Conservation (phyloP, 257 asterid species). For the Euphrasia confusa region DNA sequence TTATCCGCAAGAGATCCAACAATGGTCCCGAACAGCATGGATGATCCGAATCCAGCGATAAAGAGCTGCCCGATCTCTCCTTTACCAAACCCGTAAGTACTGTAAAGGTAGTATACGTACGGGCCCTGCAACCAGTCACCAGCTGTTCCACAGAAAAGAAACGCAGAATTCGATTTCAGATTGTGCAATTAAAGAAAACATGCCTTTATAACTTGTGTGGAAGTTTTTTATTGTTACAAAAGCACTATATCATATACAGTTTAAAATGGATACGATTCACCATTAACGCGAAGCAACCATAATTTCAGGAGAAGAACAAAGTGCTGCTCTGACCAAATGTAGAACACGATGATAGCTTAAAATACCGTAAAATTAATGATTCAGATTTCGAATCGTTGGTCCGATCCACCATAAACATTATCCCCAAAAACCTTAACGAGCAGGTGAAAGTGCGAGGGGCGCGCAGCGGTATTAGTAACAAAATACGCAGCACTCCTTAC, state of each 20-base stretch:
- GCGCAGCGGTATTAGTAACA: too few relatives aligned
- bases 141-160: slow-evolving; percentile 37
- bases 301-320: slow-evolving; percentile 7
- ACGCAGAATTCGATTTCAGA: not conserved
- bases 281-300: not conserved
- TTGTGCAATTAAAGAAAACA: not conserved
- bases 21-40: slow-evolving; percentile 59
- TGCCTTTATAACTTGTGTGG: not conserved
- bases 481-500: too few relatives aligned
- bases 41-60: slow-evolving; percentile 62
- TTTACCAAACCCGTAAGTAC: slow-evolving; percentile 50
- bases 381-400: not conserved
- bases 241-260: not conserved
- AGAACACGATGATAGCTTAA: not conserved
- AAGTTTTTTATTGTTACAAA: not conserved
- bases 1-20: slow-evolving; percentile 71
- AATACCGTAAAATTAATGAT: not conserved
- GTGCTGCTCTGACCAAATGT: not conserved
- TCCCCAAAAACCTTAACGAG: not conserved
- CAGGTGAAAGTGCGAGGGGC: too few relatives aligned
- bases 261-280: not conserved
- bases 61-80: slow-evolving; percentile 64
- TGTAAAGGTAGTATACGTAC: slow-evolving; percentile 56
- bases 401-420: slow-evolving; percentile 12
- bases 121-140: slow-evolving; percentile 75